Percentiles rank a stretch among this genome's conserved stretches.
Evolutionary conservation across 2,329 filamentous ascomycete genomes (phyloP).

Genomic region (Stagonosporopsis tanaceti): DNA sequence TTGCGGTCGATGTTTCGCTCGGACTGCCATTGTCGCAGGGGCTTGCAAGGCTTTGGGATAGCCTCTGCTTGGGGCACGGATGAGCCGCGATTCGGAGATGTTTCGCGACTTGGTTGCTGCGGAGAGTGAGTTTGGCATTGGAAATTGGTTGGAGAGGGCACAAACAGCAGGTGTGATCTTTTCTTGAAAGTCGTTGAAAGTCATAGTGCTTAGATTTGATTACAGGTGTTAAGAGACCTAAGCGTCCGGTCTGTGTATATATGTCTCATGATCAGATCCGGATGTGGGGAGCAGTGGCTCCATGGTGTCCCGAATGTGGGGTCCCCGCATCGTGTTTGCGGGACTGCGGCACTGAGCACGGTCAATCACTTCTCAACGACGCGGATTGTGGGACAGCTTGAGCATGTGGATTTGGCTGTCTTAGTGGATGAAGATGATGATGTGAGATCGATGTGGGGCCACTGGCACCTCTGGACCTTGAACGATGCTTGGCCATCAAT

Average conservation of each 20-base stretch:
- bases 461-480: neutral
- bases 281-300: constrained; percentile 18
- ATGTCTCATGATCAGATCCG: neutral
- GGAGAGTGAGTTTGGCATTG: neutral
- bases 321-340: constrained; percentile 27
- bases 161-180: constrained; percentile 45
- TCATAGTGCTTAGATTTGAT: constrained; percentile 25
- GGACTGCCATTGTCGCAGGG: constrained; percentile 50
- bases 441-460: constrained; percentile 6
- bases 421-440: neutral
- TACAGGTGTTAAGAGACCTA: no score
- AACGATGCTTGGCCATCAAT: neutral
- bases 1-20: constrained; percentile 52
- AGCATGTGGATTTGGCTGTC: neutral
- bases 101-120: constrained; percentile 42
- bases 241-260: neutral
- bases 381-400: neutral
- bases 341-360: neutral
- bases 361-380: neutral
- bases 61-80: constrained; percentile 51
- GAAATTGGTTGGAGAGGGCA: neutral
- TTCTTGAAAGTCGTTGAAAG: constrained; percentile 42
- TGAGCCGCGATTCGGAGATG: constrained; percentile 52
- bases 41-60: constrained; percentile 46
- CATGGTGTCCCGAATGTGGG: constrained; percentile 33